Evolutionary conservation across 306 rosid genomes (phyloP).

Genomic region (Clitoria ternatea): DNA sequence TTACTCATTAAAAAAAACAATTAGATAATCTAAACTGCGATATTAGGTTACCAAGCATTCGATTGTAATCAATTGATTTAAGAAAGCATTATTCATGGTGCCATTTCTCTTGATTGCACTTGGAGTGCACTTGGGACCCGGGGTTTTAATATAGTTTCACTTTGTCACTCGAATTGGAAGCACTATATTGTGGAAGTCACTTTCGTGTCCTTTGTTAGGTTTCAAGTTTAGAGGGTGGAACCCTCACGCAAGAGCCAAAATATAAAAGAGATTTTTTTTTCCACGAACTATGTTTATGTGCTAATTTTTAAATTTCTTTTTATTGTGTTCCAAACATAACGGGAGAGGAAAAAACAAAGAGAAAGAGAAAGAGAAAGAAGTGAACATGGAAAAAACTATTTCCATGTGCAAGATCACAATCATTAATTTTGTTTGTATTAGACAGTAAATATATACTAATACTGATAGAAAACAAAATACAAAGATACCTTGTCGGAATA

Average conservation of each 20-base stretch:
- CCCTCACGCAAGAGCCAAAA: conserved; percentile 11
- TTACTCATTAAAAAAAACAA: no score
- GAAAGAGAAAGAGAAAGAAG: background rate
- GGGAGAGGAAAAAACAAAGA: background rate
- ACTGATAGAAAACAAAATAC: background rate
- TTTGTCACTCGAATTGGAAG: conserved; percentile 13
- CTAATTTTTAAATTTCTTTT: background rate
- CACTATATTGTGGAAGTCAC: conserved; percentile 18
- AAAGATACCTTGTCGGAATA: background rate
- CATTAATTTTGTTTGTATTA: no score
- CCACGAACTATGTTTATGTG: background rate
- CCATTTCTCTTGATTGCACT: conserved; percentile 2
- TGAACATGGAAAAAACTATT: background rate
- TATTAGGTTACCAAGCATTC: background rate
- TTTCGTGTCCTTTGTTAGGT: conserved; percentile 3
- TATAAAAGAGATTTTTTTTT: background rate
- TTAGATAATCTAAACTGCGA: no score
- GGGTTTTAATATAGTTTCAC: background rate
- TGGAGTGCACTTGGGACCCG: background rate
- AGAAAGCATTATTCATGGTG: background rate
- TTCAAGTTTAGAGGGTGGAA: background rate
- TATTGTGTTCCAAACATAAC: background rate
- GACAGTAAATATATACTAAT: background rate
- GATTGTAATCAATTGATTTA: conserved; percentile 6
- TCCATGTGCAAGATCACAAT: background rate